Evolutionary conservation across 1,284 basidiomycete genomes (phyloP), one percentile per base, ranked within the genome.

Genomic region (Wallemia hederae): DNA sequence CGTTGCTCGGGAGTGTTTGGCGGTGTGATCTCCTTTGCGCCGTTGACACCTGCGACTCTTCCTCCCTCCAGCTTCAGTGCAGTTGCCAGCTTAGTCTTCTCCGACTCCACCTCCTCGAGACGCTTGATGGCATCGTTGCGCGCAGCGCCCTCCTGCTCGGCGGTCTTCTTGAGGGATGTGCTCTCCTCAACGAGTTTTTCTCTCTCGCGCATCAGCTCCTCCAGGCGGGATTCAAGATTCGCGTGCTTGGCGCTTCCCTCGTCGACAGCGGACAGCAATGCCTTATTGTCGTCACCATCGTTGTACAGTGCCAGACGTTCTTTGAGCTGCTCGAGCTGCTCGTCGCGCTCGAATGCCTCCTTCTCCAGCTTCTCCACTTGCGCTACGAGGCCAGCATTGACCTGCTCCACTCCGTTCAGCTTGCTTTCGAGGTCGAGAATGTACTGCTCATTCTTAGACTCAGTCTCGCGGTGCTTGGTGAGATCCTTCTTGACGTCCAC

Each of bases 391-490:
- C 72, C 70, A 1, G 82, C 72, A 14, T 83, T 75, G 24, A 81
- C 82, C 65, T 85, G 81, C 65, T 94, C 88, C 1, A 85, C 78
- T 57, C 80, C 81, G 22, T 80, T 74, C 14, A 96, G 75, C 26
- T 86, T 82, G 58, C 76, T 74, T 70, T 98, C 92, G 24, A 98
- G 77, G 61, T 91, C 89, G n/a, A 79, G 74, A 62, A 97, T 89
- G 70, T 96, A 94, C 64, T 80, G 76, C 55, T 77, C 71, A 11
- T 83, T 82, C 61, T 82, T 78, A 0, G 74, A 72, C 65, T 91
- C 86, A 1, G 76, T 71, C 60, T 92, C 85, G 67, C 80, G 85
- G 70, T 82, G 81, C 59, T 80, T 79, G 58, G 77, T 67, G 27
- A 96, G 75, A 71, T 97, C 90, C 64, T 83, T 82, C 69, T 80